Conservation (phyloP, 495 filamentous ascomycete genomes). For the Gamarada debralockiae region DNA sequence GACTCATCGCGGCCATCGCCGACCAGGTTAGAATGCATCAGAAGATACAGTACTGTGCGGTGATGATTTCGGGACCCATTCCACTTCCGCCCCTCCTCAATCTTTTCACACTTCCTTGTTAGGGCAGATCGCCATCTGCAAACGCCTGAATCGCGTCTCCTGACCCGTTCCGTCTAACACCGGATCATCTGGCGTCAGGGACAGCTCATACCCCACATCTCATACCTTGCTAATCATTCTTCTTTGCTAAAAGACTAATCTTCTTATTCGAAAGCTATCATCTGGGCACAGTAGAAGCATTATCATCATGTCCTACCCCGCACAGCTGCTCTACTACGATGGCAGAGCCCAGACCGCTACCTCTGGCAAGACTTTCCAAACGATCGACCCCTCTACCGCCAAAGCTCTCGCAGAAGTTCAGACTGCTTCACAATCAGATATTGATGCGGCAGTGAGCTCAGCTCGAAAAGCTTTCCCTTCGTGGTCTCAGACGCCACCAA, state of each 20-base stretch:
- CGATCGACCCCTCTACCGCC: conserved; percentile 65
- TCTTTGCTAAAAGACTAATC: conserved; percentile 12
- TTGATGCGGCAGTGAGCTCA: conserved; percentile 62
- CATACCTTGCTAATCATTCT: not conserved
- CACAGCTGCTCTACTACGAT: conserved; percentile 64
- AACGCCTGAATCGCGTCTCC: conserved; percentile 6
- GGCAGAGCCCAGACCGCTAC: conserved; percentile 56
- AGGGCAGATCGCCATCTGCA: not conserved
- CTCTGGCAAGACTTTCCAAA: conserved; percentile 57
- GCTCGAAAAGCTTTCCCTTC: conserved; percentile 58
- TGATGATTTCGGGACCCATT: too few species aligned
- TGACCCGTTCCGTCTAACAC: not conserved
- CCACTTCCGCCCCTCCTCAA: not conserved
- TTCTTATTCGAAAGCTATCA: not conserved
- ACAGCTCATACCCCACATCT: not conserved
- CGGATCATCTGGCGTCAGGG: too few species aligned
- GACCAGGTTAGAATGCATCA: too few species aligned
- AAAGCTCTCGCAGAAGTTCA: conserved; percentile 60
- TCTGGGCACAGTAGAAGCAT: conserved; percentile 2
- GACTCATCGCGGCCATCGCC: too few species aligned
- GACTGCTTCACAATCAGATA: conserved; percentile 55
- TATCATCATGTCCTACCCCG: conserved; percentile 41
- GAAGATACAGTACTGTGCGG: too few species aligned
- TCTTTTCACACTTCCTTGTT: conserved; percentile 9
- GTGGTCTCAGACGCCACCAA: conserved; percentile 62